Evolutionary conservation across 352 stramenopile species (phyloP).

Genomic region (Phytophthora fragariae): DNA sequence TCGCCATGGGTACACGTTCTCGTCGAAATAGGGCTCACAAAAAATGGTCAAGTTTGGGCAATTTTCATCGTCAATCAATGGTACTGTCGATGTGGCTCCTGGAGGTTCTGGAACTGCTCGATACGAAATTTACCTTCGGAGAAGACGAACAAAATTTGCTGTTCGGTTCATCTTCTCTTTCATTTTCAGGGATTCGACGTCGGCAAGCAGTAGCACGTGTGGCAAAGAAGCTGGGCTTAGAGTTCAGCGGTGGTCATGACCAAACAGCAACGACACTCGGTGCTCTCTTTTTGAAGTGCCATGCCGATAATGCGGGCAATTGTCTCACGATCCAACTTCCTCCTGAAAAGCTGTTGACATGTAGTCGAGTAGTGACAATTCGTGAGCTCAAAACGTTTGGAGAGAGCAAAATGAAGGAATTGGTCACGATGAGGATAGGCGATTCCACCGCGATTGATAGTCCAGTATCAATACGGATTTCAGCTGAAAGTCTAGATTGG

Average conservation of each 20-base stretch:
- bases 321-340: slow-evolving; percentile 27
- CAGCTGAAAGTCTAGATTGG: slow-evolving; percentile 36
- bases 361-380: slow-evolving; percentile 29
- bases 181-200: slow-evolving; percentile 38
- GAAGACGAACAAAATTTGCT: slow-evolving; percentile 10
- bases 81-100: slow-evolving; percentile 47
- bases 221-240: slow-evolving; percentile 26
- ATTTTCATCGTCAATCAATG: slow-evolving; percentile 41
- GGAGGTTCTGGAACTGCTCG: slow-evolving; percentile 45
- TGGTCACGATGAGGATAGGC: not conserved
- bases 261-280: slow-evolving; percentile 40
- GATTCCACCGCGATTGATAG: not conserved
- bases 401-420: slow-evolving; percentile 12
- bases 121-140: slow-evolving; percentile 52
- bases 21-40: slow-evolving; percentile 21
- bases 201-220: slow-evolving; percentile 40
- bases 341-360: slow-evolving; percentile 26
- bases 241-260: not conserved
- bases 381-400: slow-evolving; percentile 34
- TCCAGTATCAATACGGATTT: slow-evolving; percentile 21
- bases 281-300: slow-evolving; percentile 49
- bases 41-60: slow-evolving; percentile 41
- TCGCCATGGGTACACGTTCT: slow-evolving; percentile 19
- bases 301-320: slow-evolving; percentile 17
- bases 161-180: slow-evolving; percentile 3